Percentiles rank a stretch among this genome's conserved stretches.
These are phyloP conservation scores for Lactarius akahatsu DNA, from an alignment of 768 basidiomycete species.

Conservation along the genomic window DNA sequence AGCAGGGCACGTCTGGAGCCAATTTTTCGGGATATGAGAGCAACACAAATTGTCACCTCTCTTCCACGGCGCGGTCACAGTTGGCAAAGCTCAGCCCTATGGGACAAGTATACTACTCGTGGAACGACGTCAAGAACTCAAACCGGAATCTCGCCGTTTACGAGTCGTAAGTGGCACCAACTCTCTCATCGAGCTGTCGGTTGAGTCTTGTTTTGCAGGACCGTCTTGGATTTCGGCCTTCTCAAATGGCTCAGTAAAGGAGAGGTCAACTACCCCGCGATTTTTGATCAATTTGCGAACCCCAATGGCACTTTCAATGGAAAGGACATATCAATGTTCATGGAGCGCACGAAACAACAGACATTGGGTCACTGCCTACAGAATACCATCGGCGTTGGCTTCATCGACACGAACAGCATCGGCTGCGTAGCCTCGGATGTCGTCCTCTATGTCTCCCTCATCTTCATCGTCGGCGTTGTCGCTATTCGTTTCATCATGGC, in stretches of 20 bases:
- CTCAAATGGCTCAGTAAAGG: slow-evolving; percentile 80
- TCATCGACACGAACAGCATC: slow-evolving; percentile 90
- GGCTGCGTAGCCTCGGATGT: slow-evolving; percentile 96
- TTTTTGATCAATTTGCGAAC: slow-evolving; percentile 77
- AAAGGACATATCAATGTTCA: slow-evolving; percentile 84
- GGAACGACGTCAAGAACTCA: slow-evolving; percentile 75
- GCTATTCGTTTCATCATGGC: slow-evolving; percentile 95
- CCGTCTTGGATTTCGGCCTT: slow-evolving; percentile 85
- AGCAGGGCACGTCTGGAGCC: slow-evolving; percentile 56
- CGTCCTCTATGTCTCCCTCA: slow-evolving; percentile 90
- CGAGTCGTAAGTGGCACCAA: slow-evolving; percentile 67
- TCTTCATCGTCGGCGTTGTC: slow-evolving; percentile 97
- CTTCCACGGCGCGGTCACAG: slow-evolving; percentile 48
- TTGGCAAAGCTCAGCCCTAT: slow-evolving; percentile 53
- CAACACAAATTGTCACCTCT: slow-evolving; percentile 71
- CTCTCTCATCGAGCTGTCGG: slow-evolving; percentile 13
- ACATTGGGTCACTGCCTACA: slow-evolving; percentile 76
- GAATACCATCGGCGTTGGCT: slow-evolving; percentile 85
- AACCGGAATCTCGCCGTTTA: slow-evolving; percentile 87
- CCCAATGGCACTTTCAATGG: slow-evolving; percentile 73
- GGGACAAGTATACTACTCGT: slow-evolving; percentile 92
- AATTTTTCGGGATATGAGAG: slow-evolving; percentile 71
- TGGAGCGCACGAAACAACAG: slow-evolving; percentile 70
- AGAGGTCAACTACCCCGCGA: slow-evolving; percentile 76
- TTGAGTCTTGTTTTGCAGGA: slow-evolving; percentile 43